A percentile compares a stretch with the other conserved stretches of the same genome.
Conservation (phyloP, 1,284 basidiomycete species). For the Ganoderma lingzhi region DNA sequence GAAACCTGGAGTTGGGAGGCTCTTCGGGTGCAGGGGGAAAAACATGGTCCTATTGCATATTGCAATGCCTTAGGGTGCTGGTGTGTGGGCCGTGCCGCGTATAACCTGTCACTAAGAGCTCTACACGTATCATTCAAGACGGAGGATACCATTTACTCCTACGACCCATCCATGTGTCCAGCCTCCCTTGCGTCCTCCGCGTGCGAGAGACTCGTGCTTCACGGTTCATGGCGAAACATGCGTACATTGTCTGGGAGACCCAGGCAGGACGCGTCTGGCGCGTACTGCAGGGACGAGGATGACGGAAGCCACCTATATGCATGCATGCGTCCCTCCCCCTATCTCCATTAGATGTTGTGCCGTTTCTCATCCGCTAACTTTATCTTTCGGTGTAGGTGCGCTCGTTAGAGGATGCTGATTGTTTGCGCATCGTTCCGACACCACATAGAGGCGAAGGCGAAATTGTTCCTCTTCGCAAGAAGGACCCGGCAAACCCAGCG, state of each 20-base stretch:
- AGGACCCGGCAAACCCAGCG: conserved; percentile 58
- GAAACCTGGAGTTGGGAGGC: neutral
- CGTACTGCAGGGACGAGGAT: neutral
- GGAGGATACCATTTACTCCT: neutral
- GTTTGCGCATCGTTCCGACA: conserved; percentile 87
- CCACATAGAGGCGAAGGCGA: conserved; percentile 92
- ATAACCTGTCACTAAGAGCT: no score
- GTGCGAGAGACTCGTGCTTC: neutral
- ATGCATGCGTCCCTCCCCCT: neutral
- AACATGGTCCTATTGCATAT: neutral
- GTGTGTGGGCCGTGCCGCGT: neutral
- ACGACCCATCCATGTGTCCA: no score
- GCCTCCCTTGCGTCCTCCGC: neutral
- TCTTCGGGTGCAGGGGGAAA: neutral
- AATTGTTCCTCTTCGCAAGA: conserved; percentile 83
- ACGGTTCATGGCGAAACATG: neutral
- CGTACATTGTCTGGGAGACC: neutral
- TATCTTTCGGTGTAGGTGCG: conserved; percentile 54
- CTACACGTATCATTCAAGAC: neutral
- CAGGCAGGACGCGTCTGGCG: neutral
- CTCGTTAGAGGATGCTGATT: conserved; percentile 78
- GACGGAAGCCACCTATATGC: neutral
- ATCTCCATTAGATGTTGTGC: neutral
- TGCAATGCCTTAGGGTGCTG: neutral
- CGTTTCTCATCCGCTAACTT: neutral